A percentile compares a stretch with the other conserved stretches of the same genome.
Evolutionary conservation across 176 grass and related monocot genomes (phyloP).

Genomic region (Tuctoria greenei): DNA sequence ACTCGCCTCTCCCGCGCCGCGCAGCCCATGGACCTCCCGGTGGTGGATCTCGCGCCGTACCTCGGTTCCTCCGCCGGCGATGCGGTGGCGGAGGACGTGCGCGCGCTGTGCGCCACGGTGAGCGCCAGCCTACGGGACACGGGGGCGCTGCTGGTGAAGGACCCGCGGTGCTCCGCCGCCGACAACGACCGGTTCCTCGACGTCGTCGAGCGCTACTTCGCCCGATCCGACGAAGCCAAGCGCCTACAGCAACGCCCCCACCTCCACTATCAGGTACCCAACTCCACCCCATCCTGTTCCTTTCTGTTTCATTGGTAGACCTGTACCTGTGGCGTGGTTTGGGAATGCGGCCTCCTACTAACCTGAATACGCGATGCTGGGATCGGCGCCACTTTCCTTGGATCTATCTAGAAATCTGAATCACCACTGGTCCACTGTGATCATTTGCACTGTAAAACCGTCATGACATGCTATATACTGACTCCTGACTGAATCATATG

Average conservation of each 20-base stretch:
- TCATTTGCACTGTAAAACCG: background rate
- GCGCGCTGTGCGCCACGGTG: slow-evolving; percentile 72
- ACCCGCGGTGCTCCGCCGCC: slow-evolving; percentile 80
- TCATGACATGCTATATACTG: background rate
- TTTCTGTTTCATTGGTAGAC: background rate
- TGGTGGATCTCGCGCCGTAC: slow-evolving; percentile 88
- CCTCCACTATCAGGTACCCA: slow-evolving; percentile 83
- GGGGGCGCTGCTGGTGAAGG: slow-evolving; percentile 89
- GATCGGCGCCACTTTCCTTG: background rate
- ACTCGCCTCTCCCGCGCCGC: slow-evolving; percentile 48
- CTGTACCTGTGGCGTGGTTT: background rate
- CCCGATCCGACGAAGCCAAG: slow-evolving; percentile 75
- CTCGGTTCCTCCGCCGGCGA: slow-evolving; percentile 34
- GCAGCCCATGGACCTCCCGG: slow-evolving; percentile 67
- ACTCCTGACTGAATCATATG: background rate
- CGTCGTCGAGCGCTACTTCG: slow-evolving; percentile 93
- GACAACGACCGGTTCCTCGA: slow-evolving; percentile 94
- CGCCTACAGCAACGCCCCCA: slow-evolving; percentile 84
- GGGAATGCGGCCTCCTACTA: background rate
- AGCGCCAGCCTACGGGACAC: slow-evolving; percentile 80
- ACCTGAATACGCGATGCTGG: background rate
- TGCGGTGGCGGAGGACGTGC: slow-evolving; percentile 34
- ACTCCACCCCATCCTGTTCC: background rate
- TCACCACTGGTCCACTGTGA: background rate
- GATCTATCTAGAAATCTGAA: background rate